Base-by-base conservation (phyloP, 2,329 filamentous ascomycete genomes). In the Laburnicola sp. region DNA sequence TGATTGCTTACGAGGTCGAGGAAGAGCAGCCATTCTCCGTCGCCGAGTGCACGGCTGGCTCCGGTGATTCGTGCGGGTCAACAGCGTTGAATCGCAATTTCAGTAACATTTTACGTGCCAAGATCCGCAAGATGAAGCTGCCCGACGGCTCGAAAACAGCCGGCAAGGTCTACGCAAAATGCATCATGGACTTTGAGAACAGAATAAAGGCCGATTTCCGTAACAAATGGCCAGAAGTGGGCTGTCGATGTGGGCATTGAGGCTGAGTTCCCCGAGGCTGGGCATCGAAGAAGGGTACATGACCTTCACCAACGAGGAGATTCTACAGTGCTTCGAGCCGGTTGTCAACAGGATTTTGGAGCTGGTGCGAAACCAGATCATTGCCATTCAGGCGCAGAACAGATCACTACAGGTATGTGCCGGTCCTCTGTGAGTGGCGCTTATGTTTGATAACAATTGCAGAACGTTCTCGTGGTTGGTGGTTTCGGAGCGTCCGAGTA, bases 121-220 rank as follows among this genome's bases (percentile, higher is more conserved):
- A 97, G 81, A 97, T 99, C 66, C 84, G 93, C 63, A 97, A 97
- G 81, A 97, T 97, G 94, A 97, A 97, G 77, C 81, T 99, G 39
- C 92, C 94, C 1, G 93, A 97, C 69, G 93, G 92, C 40, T 97
- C 93, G 63, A 95, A 93, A 77, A 97, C 91, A 2, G 93, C 94
- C n/a, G 93, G 93, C 37, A 91, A 93, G 75, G 94, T 99, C 48
- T 97, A 97, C 74, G 93, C 93, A 62, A 97, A 97, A 79, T 97
- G 93, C 74, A 97, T 99, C 76, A 97, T 97, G 93, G 94, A 99
- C 76, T 99, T 99, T 68, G 94, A 99, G 80, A 97, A 97, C 83
- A 83, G 94, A 74, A 97, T 99, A 83, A 99, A 99, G 82, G 94
- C 94, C 43, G 94, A 97, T 75, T 99, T 99, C 86, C 86, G 94